Conservation (phyloP, 1,284 basidiomycete genomes). For the Coniferiporia sulphurascens region DNA sequence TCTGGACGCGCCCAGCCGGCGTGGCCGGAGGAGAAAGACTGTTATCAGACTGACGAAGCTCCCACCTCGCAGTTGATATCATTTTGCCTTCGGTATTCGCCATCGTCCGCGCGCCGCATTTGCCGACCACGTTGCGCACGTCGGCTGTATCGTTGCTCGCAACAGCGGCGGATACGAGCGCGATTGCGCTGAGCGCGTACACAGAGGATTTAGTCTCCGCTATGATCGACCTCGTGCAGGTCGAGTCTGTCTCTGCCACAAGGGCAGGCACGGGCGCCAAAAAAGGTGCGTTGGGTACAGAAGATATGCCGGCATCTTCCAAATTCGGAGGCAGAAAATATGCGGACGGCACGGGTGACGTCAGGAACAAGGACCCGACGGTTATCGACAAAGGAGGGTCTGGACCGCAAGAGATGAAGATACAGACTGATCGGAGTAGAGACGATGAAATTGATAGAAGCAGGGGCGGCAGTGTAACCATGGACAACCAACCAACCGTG, state of each 20-base stretch:
- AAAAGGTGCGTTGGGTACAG: not conserved
- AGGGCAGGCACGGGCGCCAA: not conserved
- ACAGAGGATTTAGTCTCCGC: constrained; percentile 54
- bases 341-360: constrained; percentile 1
- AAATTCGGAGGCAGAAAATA: not conserved
- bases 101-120: constrained; percentile 49
- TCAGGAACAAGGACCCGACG: constrained; percentile 6
- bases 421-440: not conserved
- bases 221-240: constrained; percentile 75
- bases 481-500: constrained; percentile 53
- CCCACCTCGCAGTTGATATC: constrained; percentile 46
- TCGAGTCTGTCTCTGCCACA: constrained; percentile 51
- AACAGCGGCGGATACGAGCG: constrained; percentile 62
- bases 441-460: not conserved
- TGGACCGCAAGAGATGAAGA: no score
- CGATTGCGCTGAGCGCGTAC: constrained; percentile 62
- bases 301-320: not conserved
- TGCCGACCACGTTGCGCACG: constrained; percentile 72
- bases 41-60: not conserved
- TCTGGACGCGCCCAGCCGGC: not conserved
- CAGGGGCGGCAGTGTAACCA: constrained; percentile 19
- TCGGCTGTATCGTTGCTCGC: constrained; percentile 83
- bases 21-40: no score
- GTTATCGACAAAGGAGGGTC: not conserved
- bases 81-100: constrained; percentile 68